Conservation (phyloP, 1,284 basidiomycete genomes). For the Ceratorhiza oryzae-sativae region DNA sequence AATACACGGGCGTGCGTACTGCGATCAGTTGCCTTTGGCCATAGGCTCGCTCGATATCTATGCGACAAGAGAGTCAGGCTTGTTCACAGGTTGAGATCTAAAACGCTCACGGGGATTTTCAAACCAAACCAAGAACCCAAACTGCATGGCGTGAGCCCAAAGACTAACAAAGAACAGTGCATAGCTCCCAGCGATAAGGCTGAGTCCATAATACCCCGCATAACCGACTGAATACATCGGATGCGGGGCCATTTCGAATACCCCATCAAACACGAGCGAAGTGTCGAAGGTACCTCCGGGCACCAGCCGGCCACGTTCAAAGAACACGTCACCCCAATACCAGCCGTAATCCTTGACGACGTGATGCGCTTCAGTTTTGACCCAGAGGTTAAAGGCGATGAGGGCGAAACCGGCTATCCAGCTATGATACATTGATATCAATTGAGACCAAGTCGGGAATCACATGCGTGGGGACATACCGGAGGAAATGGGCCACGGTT, state of each 20-base stretch:
- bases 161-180: constrained; percentile 92
- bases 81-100: constrained; percentile 10
- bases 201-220: constrained; percentile 97
- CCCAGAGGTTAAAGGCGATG: constrained; percentile 97
- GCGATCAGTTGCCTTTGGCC: constrained; percentile 87
- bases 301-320: constrained; percentile 69
- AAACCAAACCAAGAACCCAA: constrained; percentile 95
- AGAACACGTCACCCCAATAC: constrained; percentile 99
- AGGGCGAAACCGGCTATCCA: constrained; percentile 87
- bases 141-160: constrained; percentile 92
- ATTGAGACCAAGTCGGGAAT: not conserved
- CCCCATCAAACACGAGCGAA: constrained; percentile 94
- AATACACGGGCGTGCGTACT: constrained; percentile 71
- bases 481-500: constrained; percentile 73
- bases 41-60: constrained; percentile 93
- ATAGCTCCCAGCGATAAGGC: constrained; percentile 86
- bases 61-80: not conserved
- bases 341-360: constrained; percentile 93
- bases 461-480: constrained; percentile 55
- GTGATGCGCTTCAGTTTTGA: constrained; percentile 96
- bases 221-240: constrained; percentile 97
- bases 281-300: constrained; percentile 51
- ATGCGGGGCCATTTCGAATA: constrained; percentile 91
- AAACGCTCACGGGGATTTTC: constrained; percentile 88
- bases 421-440: constrained; percentile 53